Evolutionary conservation across 805 yeast species (phyloP), one percentile per base, ranked within the genome.

Genomic region (Kodamaea leandrae): DNA sequence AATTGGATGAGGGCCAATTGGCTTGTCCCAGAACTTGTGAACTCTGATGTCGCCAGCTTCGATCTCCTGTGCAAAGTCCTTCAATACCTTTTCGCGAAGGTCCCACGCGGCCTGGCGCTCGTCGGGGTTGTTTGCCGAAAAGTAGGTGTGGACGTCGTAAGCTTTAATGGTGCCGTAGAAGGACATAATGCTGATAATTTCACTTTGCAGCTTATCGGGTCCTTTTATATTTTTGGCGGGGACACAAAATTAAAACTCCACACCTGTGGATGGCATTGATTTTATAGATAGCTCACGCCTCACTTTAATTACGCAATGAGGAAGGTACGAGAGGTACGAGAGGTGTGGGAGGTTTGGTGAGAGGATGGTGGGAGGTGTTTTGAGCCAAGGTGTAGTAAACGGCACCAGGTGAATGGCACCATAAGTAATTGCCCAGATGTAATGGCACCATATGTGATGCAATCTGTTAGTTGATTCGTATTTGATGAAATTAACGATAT

Each of bases 1-100:
- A 21, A 71, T 58, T 0, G 82, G 80, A 47, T 78, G 83, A 2
- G 84, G 83, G 0, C 84, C 84, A 20, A 78, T 52, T 18, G 78
- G 73, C 32, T 58, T 55, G 27, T 71, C 72, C 68, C 74, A 73
- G 21, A 73, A 58, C 43, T 66, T 66, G 55, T 67, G 64, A 3
- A 76, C 64, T 41, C 77, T 50, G 8, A 74, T 59, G 16, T 59
- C 54, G 1, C 76, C 77, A 2, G 54, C 45, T 19, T 54, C 68
- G 20, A 72, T 56, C 38, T 76, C 78, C 12, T 53, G 36, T 4
- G 69, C 64, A 47, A 77, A 73, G 36, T 71, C 74, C 37, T 53
- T 39, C 21, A 57, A 52, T 3, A 78, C 64, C 39, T 63, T 57
- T 19, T 64, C 68, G 41, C 73, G 60, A 41, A 78, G 59, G 2